Conservation (phyloP, 768 basidiomycete genomes). For the Termitomyces sp. region DNA sequence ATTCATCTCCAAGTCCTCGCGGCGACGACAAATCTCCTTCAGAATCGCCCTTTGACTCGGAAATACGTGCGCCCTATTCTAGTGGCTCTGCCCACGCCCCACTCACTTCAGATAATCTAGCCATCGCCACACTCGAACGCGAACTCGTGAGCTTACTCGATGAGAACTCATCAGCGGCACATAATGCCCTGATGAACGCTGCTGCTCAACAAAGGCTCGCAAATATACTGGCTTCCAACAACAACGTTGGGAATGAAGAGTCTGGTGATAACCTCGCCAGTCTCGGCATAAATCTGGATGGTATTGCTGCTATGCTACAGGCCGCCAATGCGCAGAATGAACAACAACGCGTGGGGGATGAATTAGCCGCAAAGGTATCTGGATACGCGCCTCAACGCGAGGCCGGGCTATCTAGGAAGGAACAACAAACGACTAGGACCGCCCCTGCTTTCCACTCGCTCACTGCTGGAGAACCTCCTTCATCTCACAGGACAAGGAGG, state of each 20-base stretch:
- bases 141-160: conserved; percentile 74
- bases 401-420: conserved; percentile 41
- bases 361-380: conserved; percentile 43
- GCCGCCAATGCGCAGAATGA: conserved; percentile 68
- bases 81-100: conserved; percentile 30
- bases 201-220: conserved; percentile 68
- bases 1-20: conserved; percentile 25
- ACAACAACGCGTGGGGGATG: conserved; percentile 41
- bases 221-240: conserved; percentile 31
- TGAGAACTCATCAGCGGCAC: conserved; percentile 71
- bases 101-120: conserved; percentile 47
- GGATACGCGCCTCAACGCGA: conserved; percentile 43
- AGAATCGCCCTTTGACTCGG: conserved; percentile 32
- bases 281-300: conserved; percentile 55
- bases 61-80: conserved; percentile 34
- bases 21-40: conserved; percentile 28
- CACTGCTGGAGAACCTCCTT: conserved; percentile 49
- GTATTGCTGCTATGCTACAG: conserved; percentile 76
- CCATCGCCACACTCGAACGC: conserved; percentile 73
- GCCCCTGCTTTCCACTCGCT: conserved; percentile 80
- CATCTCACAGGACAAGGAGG: conserved; percentile 28
- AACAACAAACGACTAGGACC: conserved; percentile 56
- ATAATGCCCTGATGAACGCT: conserved; percentile 59
- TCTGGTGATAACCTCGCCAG: conserved; percentile 34
- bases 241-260: conserved; percentile 25